Base-by-base conservation (phyloP, 2,329 filamentous ascomycete species). In the Shiraia bambusicola region DNA sequence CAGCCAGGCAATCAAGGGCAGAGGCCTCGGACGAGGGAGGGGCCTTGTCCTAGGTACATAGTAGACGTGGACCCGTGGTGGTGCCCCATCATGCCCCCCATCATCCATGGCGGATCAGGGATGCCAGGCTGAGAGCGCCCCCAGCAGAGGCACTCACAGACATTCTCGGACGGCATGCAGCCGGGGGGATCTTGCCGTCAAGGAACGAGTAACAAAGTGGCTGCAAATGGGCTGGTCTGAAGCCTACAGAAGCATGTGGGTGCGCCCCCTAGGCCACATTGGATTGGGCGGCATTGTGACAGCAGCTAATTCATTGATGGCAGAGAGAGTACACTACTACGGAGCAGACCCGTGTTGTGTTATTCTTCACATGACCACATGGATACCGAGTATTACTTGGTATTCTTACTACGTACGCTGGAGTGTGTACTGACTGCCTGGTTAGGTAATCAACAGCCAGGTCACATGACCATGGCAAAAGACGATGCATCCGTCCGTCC, bases 1-100 rank as follows among this genome's bases (percentile, higher is more conserved):
- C 61, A 63, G 62, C 61, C 58, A 66, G 60, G 61, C 30, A 41
- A 49, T 57, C 54, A 57, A 59, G 46, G 47, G 50, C 41, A 52
- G 50, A 49, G 63, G 49, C 55, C 64, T 62, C n/a, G n/a, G n/a
- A n/a, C n/a, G n/a, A n/a, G n/a, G n/a, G n/a, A n/a, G n/a, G n/a
- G n/a, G n/a, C n/a, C n/a, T n/a, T n/a, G n/a, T n/a, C n/a, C n/a
- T n/a, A n/a, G n/a, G n/a, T n/a, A n/a, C n/a, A n/a, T n/a, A n/a
- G n/a, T n/a, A n/a, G n/a, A n/a, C n/a, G n/a, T n/a, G n/a, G n/a
- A n/a, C n/a, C n/a, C n/a, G n/a, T n/a, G n/a, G n/a, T n/a, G n/a
- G n/a, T n/a, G n/a, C n/a, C n/a, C n/a, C n/a, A n/a, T n/a, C n/a
- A n/a, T n/a, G n/a, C n/a, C n/a, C n/a, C n/a, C n/a, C n/a, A n/a